Percentiles rank a stretch among this genome's conserved stretches.
Conservation (phyloP, 345 rosid species). For the Passiflora organensis region DNA sequence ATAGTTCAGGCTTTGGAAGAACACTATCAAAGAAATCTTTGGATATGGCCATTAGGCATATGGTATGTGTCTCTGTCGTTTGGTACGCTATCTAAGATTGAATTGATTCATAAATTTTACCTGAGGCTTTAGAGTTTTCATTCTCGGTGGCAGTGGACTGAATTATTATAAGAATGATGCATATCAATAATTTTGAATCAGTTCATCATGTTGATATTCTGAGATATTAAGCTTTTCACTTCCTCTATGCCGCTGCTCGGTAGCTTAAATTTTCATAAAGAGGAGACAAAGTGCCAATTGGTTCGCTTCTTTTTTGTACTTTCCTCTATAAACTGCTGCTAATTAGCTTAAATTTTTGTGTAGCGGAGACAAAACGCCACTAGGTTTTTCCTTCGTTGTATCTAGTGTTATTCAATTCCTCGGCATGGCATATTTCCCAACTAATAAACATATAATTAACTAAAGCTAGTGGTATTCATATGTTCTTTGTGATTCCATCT, state of each 20-base stretch:
- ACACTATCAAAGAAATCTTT: constrained; percentile 92
- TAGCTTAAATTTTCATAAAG: no score
- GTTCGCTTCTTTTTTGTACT: no score
- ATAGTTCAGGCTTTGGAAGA: constrained; percentile 88
- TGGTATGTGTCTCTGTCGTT: constrained; percentile 55
- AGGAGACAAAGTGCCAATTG: no score
- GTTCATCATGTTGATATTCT: no score
- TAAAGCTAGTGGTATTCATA: no score
- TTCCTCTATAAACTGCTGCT: no score
- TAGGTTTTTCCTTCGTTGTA: not conserved
- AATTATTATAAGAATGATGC: not conserved
- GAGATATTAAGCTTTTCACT: constrained; percentile 5
- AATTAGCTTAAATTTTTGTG: no score
- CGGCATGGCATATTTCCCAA: not conserved
- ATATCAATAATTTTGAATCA: no score
- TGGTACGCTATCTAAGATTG: constrained; percentile 6
- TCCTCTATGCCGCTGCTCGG: no score
- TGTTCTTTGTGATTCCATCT: no score
- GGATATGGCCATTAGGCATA: constrained; percentile 98
- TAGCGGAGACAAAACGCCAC: not conserved
- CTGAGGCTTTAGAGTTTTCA: not conserved
- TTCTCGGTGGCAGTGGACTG: not conserved
- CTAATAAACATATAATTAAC: not conserved
- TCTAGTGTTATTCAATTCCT: not conserved
- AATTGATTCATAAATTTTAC: no score